These are phyloP conservation scores for Trichoderma erinaceum DNA, from an alignment of 495 filamentous ascomycete species.

Conservation along the genomic window DNA sequence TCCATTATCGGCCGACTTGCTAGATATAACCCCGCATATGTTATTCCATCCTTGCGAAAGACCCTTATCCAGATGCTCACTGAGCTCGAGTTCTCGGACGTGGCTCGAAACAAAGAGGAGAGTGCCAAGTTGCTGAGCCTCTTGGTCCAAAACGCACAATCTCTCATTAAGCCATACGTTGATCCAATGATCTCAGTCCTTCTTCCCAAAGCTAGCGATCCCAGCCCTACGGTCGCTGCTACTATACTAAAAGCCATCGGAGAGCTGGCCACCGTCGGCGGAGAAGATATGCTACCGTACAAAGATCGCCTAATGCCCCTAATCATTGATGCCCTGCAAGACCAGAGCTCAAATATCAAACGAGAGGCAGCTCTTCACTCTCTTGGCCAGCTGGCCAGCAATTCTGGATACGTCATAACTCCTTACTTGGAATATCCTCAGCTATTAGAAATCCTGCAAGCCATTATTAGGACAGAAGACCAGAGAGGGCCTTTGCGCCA, in stretches of 20 bases:
- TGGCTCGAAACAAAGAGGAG: conserved; percentile 88
- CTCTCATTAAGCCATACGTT: conserved; percentile 88
- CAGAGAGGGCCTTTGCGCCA: conserved; percentile 73
- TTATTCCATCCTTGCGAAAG: conserved; percentile 90
- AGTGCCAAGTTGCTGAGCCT: conserved; percentile 88
- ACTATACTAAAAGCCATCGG: conserved; percentile 91
- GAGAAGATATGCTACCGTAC: conserved; percentile 81
- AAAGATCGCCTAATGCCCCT: conserved; percentile 88
- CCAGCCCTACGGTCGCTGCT: conserved; percentile 78
- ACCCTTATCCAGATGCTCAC: conserved; percentile 92
- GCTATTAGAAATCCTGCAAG: conserved; percentile 82
- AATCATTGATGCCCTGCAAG: conserved; percentile 86
- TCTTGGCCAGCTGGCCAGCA: conserved; percentile 85
- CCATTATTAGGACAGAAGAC: conserved; percentile 85
- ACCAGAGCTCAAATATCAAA: conserved; percentile 80
- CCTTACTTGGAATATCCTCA: conserved; percentile 93
- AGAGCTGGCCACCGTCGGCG: conserved; percentile 87
- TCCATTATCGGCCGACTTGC: conserved; percentile 93
- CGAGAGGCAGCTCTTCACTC: conserved; percentile 87
- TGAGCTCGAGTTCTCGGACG: conserved; percentile 92
- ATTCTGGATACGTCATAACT: conserved; percentile 94
- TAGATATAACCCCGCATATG: conserved; percentile 87
- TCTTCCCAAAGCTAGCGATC: conserved; percentile 78
- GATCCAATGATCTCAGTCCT: conserved; percentile 89
- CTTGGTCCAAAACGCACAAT: conserved; percentile 83